Percentiles rank a stretch among this genome's conserved stretches.
Evolutionary conservation across 495 filamentous ascomycete genomes (phyloP).

Genomic region (Annulohypoxylon moriforme): DNA sequence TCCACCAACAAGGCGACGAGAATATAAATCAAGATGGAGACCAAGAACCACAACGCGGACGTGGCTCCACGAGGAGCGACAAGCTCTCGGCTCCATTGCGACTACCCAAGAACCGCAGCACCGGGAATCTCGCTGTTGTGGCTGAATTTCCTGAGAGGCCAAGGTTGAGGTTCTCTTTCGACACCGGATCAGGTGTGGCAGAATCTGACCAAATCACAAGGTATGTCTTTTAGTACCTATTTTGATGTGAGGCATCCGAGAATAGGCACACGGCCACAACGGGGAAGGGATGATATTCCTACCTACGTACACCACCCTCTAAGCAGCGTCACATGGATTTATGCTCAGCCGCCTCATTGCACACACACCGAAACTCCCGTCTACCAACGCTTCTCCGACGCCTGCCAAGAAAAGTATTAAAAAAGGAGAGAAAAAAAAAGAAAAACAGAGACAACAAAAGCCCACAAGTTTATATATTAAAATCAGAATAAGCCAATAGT

Average conservation of each 20-base stretch:
- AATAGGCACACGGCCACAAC: constrained; percentile 22
- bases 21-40: constrained; percentile 53
- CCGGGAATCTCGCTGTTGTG: constrained; percentile 67
- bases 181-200: constrained; percentile 58
- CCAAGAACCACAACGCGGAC: constrained; percentile 47
- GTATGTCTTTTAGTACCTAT: constrained; percentile 55
- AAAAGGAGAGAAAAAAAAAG: constrained; percentile 5
- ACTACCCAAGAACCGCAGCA: constrained; percentile 73
- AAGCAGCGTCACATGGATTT: constrained; percentile 24
- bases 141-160: constrained; percentile 54
- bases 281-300: constrained; percentile 22
- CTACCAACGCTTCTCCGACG: neutral
- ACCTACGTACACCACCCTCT: constrained; percentile 27
- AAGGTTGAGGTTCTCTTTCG: constrained; percentile 67
- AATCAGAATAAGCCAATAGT: constrained; percentile 16
- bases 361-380: constrained; percentile 10
- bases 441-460: constrained; percentile 8
- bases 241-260: constrained; percentile 47
- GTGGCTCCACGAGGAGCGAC: constrained; percentile 42
- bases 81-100: constrained; percentile 54
- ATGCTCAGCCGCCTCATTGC: constrained; percentile 41
- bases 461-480: constrained; percentile 18
- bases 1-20: constrained; percentile 55
- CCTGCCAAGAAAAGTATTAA: neutral
- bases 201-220: constrained; percentile 66